Evolutionary conservation across 495 filamentous ascomycete species (phyloP).

Genomic region (Aspergillus heteromorphus): DNA sequence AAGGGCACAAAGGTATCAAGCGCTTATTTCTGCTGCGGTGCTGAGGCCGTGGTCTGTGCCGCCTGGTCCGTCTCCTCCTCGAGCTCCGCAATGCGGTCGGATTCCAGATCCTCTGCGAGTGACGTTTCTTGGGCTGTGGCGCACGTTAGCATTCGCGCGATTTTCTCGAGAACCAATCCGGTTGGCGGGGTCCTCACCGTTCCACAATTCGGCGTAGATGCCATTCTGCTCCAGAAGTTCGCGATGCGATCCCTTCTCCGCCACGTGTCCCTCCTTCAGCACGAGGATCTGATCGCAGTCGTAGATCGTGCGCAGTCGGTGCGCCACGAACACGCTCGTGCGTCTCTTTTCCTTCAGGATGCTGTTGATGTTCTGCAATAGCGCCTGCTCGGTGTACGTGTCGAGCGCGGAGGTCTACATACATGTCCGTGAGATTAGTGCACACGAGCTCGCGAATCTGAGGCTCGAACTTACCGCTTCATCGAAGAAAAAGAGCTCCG

Average conservation of each 20-base stretch:
- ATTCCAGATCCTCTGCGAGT: conserved; percentile 28
- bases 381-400: conserved; percentile 88
- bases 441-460: neutral
- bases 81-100: conserved; percentile 22
- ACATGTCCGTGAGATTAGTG: conserved; percentile 10
- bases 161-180: neutral
- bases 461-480: conserved; percentile 61
- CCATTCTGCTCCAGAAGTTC: conserved; percentile 75
- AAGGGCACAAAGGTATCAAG: neutral
- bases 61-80: conserved; percentile 14
- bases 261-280: conserved; percentile 73
- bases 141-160: conserved; percentile 8
- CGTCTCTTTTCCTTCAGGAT: conserved; percentile 83
- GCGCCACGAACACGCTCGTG: conserved; percentile 92
- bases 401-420: conserved; percentile 83
- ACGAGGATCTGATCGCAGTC: conserved; percentile 95
- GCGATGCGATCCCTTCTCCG: conserved; percentile 79
- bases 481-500: conserved; percentile 90
- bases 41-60: conserved; percentile 12
- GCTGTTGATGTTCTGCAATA: conserved; percentile 90
- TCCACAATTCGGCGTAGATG: conserved; percentile 88
- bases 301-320: conserved; percentile 85
- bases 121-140: conserved; percentile 43
- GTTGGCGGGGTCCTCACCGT: conserved; percentile 50
- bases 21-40: conserved; percentile 9